Evolutionary conservation across 352 stramenopile species (phyloP).

Genomic region (Phytopythium kandeliae): DNA sequence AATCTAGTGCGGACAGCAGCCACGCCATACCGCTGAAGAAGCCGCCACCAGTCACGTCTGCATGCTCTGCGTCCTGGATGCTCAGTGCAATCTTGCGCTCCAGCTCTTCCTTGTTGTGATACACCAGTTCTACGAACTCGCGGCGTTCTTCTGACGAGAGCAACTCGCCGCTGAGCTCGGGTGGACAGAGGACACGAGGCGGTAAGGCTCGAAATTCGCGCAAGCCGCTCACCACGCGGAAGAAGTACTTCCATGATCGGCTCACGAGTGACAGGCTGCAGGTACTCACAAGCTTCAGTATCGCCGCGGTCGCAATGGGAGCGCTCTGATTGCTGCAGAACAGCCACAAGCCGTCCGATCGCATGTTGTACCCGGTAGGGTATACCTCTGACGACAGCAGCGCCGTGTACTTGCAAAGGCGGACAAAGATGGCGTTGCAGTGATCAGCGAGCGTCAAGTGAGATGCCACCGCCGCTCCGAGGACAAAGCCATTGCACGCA

Average conservation of each 20-base stretch:
- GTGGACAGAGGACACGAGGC: conserved; percentile 30
- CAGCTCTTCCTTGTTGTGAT: conserved; percentile 50
- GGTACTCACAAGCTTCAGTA: conserved; percentile 62
- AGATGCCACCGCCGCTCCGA: conserved; percentile 52
- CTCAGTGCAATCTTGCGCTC: conserved; percentile 38
- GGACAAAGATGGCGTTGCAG: conserved; percentile 59
- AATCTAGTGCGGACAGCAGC: conserved; percentile 64
- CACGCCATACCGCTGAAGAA: conserved; percentile 77
- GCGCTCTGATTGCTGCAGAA: conserved; percentile 73
- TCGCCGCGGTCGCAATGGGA: conserved; percentile 53
- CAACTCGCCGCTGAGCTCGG: conserved; percentile 24
- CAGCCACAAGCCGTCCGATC: conserved; percentile 44
- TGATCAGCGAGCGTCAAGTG: conserved; percentile 44
- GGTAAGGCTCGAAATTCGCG: conserved; percentile 64
- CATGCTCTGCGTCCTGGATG: conserved; percentile 21
- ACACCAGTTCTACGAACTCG: conserved; percentile 54
- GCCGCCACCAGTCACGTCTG: conserved; percentile 14
- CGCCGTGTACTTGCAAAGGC: conserved; percentile 58
- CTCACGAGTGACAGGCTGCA: conserved; percentile 45
- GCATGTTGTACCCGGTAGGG: conserved; percentile 46
- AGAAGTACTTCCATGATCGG: conserved; percentile 60
- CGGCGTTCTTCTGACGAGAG: conserved; percentile 41
- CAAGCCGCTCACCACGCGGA: conserved; percentile 47
- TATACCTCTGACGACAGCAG: conserved; percentile 58
- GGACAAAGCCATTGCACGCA: conserved; percentile 70